phyloP scores from a whole-genome alignment of 306 rosid genomes.

The Acacia crassicarpa region DNA sequence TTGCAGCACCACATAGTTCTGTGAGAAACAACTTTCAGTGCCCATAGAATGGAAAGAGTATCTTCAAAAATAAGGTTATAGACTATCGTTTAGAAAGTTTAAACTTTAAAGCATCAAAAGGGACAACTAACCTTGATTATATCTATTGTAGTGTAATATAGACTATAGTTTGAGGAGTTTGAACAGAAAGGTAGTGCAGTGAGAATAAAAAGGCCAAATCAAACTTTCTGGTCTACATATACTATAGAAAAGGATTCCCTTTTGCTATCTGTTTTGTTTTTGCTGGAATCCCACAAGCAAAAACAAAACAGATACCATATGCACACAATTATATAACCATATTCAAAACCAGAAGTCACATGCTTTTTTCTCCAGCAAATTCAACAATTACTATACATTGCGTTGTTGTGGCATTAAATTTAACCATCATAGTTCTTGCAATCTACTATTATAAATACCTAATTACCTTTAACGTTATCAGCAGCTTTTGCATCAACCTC shows the following conservation, averaged over 20 bases:
- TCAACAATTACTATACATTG: background rate
- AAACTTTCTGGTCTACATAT: background rate
- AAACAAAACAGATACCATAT: background rate
- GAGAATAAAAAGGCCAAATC: background rate
- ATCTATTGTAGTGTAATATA: background rate
- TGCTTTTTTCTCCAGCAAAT: background rate
- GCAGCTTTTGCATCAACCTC: constrained; percentile 64
- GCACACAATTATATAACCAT: background rate
- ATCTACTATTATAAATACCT: constrained; percentile 18
- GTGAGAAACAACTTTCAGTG: constrained; percentile 22
- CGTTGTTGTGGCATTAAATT: background rate
- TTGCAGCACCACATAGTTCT: constrained; percentile 12
- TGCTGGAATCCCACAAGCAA: background rate
- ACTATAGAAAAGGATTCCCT: background rate
- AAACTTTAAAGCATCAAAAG: background rate
- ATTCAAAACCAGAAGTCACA: background rate
- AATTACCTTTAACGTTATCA: constrained; percentile 72
- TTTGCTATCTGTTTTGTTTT: background rate
- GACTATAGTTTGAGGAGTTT: background rate
- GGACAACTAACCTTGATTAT: constrained; percentile 13
- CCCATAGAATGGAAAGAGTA: constrained; percentile 21
- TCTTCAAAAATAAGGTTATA: constrained; percentile 18
- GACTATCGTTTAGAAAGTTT: background rate
- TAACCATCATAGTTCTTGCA: constrained; percentile 8
- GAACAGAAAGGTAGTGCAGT: background rate